Base-by-base conservation (phyloP, 1,284 basidiomycete species). In the Leccinum griseonigrum region DNA sequence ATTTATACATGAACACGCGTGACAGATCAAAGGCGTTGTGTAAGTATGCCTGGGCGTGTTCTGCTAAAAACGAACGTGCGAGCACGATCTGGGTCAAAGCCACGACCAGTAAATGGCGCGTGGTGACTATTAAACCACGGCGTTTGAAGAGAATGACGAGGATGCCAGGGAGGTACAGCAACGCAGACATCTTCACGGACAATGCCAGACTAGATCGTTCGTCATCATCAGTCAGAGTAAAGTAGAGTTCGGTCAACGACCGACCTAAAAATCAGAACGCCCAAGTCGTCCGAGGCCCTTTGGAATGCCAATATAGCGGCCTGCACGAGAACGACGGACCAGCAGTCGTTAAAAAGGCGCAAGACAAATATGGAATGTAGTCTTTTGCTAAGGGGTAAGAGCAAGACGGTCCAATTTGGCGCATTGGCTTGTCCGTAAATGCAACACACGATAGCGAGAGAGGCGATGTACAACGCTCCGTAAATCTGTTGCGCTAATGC, bases 311-410 rank as follows among this genome's bases (percentile, higher is more conserved):
- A 66, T 50, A 91, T 79, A 8, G 89, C 81, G 2, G 81, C 79
- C 73, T 90, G 81, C 61, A 85, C 68, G 60, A 81, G 71, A 66
- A 92, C 73, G 53, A 94, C 86, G 1, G 91, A 86, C 85, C 96
- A 88, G 63, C 94, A 94, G 72, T 99, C 97, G 72, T 98, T 98
- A 82, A 99, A 99, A 34, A 99, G 79, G 8, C 97, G 85, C 54
- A 99, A 80, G 26, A 92, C 85, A 74, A 90, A 99, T 65, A 99
- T 93, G 6, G 97, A 98, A 72, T 98, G 95, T 14, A 97, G 81
- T 56, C 97, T 83, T 76, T 98, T 98, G 80, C 94, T 96, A 38
- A 98, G 78, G 0, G 90, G 86, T 11, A 99, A 78, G 4, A 94
- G 76, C 10, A 96, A 70, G 13, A 98, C 69, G 3, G 90, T 76